Evolutionary conservation across 1,284 basidiomycete species (phyloP), one percentile per base, ranked within the genome.

Genomic region (Microbotryum saponariae): DNA sequence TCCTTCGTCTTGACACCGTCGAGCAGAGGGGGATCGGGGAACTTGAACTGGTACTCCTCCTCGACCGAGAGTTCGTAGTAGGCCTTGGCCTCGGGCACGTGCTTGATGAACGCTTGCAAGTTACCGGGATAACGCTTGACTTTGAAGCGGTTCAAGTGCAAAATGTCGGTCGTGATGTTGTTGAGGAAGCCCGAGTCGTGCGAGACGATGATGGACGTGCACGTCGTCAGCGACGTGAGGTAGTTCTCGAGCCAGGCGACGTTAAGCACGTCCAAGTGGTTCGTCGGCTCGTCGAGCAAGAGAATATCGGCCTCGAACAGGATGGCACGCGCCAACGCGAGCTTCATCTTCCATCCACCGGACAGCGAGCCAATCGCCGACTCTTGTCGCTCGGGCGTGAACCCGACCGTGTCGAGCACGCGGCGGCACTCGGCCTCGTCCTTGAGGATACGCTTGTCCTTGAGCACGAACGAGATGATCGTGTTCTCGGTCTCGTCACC

Each of bases 261-360:
- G 81, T 96, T 96, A 79, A 96, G 83, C 70, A 97, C 92, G 73
- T 97, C 93, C 79, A 97, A 83, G 79, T 96, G 92, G 83, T 97
- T 96, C 79, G 92, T 97, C 53, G 93, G 93, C 81, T 97, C 93
- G 78, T 97, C 92, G 72, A 96, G 89, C 56, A 96, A 81, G 65
- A 97, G 85, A 74, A 97, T 96, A 75, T 97, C 93, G 71, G 92
- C 92, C 81, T 91, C 92, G 89, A 97, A 98, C 63, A 98, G 84
- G 82, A 99, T 96, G 63, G 96, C 96, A 72, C 96, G 86, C 62
- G 96, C 96, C 65, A 98, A 85, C 37, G 94, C 96, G 70, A 98
- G 87, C 84, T 97, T 97, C 96, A 98, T 98, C 84, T 98, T 97
- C 96, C 96, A 98, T 81, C 96, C 96, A 84, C 96, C 96, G 54